Conservation (phyloP, 495 filamentous ascomycete genomes). For the Platismatia glauca region DNA sequence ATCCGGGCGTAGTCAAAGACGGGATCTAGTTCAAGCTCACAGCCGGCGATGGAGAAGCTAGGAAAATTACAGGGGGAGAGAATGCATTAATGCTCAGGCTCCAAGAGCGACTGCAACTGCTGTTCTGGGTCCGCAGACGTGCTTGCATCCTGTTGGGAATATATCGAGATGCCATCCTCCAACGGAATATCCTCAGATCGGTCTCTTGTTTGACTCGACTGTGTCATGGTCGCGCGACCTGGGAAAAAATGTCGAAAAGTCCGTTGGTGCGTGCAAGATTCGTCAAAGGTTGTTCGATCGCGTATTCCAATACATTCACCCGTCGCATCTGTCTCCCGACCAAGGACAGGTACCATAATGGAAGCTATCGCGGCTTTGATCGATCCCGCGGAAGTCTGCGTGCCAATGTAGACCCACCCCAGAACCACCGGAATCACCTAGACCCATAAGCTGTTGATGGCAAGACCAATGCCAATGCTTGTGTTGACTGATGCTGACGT, state of each 20-base stretch:
- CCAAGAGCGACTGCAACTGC: not conserved
- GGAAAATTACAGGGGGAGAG: not conserved
- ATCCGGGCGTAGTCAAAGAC: slow-evolving; percentile 10
- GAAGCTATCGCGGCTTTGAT: slow-evolving; percentile 1
- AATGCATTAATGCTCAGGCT: not conserved
- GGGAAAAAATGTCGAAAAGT: not conserved
- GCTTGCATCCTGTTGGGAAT: not conserved
- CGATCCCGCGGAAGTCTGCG: slow-evolving; percentile 1
- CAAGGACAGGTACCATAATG: not conserved
- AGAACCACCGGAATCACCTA: slow-evolving; percentile 11
- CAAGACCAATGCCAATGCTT: slow-evolving; percentile 11
- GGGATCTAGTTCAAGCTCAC: slow-evolving; percentile 6
- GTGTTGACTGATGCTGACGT: not conserved
- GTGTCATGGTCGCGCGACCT: not conserved
- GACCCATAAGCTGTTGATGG: slow-evolving; percentile 9
- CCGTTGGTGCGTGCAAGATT: not conserved
- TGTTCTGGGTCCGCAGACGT: not conserved
- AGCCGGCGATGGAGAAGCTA: slow-evolving; percentile 9
- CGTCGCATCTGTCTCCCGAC: not conserved
- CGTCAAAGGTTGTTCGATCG: slow-evolving; percentile 5
- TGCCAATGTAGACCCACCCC: slow-evolving; percentile 11
- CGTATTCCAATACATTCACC: slow-evolving; percentile 5
- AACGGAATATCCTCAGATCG: not conserved
- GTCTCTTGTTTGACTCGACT: not conserved
- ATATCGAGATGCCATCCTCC: not conserved